These are phyloP conservation scores for Podospora anserina DNA, from an alignment of 495 filamentous ascomycete species.

Conservation along the genomic window DNA sequence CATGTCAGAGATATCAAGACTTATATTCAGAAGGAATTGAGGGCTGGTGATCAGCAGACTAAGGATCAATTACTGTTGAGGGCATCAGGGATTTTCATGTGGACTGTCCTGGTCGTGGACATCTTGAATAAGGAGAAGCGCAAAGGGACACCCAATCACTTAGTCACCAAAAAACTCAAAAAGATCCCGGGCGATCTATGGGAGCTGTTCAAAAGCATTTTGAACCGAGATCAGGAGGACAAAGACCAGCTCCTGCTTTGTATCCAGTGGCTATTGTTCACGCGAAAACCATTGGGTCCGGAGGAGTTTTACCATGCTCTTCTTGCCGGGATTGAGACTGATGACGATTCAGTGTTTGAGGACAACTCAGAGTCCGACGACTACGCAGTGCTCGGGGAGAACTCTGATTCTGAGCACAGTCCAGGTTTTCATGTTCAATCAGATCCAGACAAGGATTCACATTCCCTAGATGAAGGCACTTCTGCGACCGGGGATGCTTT, in stretches of 20 bases:
- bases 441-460: too few relatives aligned
- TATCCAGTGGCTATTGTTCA: conserved; percentile 42
- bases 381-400: too few relatives aligned
- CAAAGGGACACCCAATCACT: conserved; percentile 24
- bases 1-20: conserved; percentile 28
- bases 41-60: conserved; percentile 27
- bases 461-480: background rate
- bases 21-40: conserved; percentile 28
- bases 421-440: too few relatives aligned
- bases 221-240: conserved; percentile 33
- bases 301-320: conserved; percentile 42
- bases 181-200: conserved; percentile 36
- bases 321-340: conserved; percentile 26
- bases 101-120: conserved; percentile 45
- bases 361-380: conserved; percentile 3
- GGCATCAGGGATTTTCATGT: conserved; percentile 48
- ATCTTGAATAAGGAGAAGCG: conserved; percentile 45
- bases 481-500: conserved; percentile 9
- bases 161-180: conserved; percentile 19
- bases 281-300: conserved; percentile 29
- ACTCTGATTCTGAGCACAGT: too few relatives aligned
- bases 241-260: conserved; percentile 34
- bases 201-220: conserved; percentile 37
- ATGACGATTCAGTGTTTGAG: background rate
- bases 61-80: conserved; percentile 37